A percentile compares a stretch with the other conserved stretches of the same genome.
Evolutionary conservation across 106 monocot genomes (phyloP).

Genomic region (Dioscorea zingiberensis): DNA sequence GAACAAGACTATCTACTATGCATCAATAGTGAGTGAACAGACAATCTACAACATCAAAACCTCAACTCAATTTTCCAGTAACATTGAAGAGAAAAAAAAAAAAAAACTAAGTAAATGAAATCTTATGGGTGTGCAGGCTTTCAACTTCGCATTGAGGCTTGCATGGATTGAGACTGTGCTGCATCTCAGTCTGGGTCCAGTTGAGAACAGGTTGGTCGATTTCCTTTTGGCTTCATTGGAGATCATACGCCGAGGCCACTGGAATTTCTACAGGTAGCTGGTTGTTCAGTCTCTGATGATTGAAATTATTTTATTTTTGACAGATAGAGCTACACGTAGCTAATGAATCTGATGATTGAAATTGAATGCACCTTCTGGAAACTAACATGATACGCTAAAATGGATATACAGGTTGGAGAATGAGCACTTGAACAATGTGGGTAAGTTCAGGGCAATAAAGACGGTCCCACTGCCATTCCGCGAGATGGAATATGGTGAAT

Average conservation of each 20-base stretch:
- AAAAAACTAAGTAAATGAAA: no score
- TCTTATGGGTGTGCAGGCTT: conserved; percentile 23
- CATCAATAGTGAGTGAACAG: conserved; percentile 57
- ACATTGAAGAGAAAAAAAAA: no score
- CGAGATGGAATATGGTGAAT: conserved; percentile 42
- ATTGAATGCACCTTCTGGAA: no score
- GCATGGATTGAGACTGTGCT: conserved; percentile 86
- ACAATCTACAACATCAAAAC: no score
- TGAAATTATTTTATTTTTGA: no score
- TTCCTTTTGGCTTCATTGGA: conserved; percentile 80
- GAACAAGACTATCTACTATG: conserved; percentile 73
- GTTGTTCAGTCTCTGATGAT: no score
- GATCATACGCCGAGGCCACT: conserved; percentile 82
- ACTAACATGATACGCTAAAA: no score
- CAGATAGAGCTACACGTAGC: no score
- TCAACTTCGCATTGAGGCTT: conserved; percentile 81
- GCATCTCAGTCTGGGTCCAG: conserved; percentile 32
- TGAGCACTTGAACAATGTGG: conserved; percentile 71
- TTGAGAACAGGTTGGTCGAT: conserved; percentile 65
- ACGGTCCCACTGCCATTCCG: conserved; percentile 55
- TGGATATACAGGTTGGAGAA: conserved; percentile 39
- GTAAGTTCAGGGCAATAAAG: conserved; percentile 60
- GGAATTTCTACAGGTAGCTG: conserved; percentile 96
- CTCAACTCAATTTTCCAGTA: no score
- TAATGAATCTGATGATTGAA: no score